phyloP scores from a whole-genome alignment of 306 rosid species.

The Vigna mungo region DNA sequence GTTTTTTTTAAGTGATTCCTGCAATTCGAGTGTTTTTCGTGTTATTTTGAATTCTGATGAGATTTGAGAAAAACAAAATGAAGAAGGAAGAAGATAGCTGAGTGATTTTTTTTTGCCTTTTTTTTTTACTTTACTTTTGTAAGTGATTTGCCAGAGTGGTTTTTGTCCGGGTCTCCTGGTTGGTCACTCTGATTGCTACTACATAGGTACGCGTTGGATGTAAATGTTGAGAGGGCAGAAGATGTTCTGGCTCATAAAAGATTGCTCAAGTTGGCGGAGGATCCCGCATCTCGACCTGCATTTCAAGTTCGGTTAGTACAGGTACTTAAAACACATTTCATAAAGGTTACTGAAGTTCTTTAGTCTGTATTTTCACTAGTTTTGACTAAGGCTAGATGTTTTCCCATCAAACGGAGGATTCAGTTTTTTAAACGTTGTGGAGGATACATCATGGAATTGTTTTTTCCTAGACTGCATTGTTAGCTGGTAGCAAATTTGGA shows the following conservation, averaged over 20 bases:
- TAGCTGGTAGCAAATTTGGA: slow-evolving; percentile 34
- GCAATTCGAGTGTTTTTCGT: slow-evolving; percentile 19
- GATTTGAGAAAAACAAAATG: background rate
- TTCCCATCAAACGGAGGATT: background rate
- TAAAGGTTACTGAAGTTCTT: slow-evolving; percentile 3
- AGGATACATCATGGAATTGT: slow-evolving; percentile 1
- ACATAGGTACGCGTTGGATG: slow-evolving; percentile 93
- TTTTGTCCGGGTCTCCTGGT: slow-evolving; percentile 49
- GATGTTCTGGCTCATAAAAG: slow-evolving; percentile 91
- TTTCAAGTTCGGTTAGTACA: slow-evolving; percentile 90
- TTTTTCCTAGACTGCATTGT: background rate
- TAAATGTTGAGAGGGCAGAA: slow-evolving; percentile 97
- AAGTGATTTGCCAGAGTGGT: slow-evolving; percentile 55
- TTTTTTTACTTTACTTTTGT: slow-evolving; percentile 46
- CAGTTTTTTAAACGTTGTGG: slow-evolving; percentile 2
- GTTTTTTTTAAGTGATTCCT: background rate
- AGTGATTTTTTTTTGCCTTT: slow-evolving; percentile 17
- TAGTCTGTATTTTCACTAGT: background rate
- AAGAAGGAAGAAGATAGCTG: slow-evolving; percentile 33
- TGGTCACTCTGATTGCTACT: slow-evolving; percentile 53
- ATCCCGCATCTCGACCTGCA: slow-evolving; percentile 74
- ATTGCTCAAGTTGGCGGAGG: slow-evolving; percentile 83
- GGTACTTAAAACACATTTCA: slow-evolving; percentile 54
- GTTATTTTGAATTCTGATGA: slow-evolving; percentile 25
- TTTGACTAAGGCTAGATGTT: background rate